phyloP scores from a whole-genome alignment of 2,329 filamentous ascomycete species.

The Drechslerella stenobrocha region DNA sequence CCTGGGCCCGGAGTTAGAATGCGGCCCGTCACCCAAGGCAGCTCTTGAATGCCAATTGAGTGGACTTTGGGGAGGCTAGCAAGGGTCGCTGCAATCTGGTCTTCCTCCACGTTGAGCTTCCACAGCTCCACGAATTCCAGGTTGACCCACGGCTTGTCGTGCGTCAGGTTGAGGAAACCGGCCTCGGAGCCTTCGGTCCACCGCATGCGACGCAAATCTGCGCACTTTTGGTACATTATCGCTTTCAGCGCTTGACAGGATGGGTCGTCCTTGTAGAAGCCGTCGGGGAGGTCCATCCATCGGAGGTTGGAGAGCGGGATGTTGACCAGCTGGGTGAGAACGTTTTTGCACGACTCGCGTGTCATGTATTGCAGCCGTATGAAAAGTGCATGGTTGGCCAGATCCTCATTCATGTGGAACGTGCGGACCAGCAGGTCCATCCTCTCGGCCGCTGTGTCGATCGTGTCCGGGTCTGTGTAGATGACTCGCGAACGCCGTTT shows the following conservation, averaged over 20 bases:
- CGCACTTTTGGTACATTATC: slow-evolving; percentile 80
- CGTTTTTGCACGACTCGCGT: slow-evolving; percentile 79
- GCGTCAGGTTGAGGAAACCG: slow-evolving; percentile 71
- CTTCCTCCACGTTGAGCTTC: slow-evolving; percentile 70
- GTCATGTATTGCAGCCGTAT: slow-evolving; percentile 95
- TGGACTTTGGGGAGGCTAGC: slow-evolving; percentile 68
- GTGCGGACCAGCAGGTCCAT: slow-evolving; percentile 79
- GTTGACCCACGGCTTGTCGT: slow-evolving; percentile 68
- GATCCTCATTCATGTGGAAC: slow-evolving; percentile 72
- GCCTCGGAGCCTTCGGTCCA: slow-evolving; percentile 78
- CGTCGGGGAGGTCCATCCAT: slow-evolving; percentile 88
- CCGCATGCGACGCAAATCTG: slow-evolving; percentile 83
- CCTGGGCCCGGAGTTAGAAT: slow-evolving; percentile 70
- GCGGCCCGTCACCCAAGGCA: slow-evolving; percentile 72
- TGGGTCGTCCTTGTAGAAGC: slow-evolving; percentile 79
- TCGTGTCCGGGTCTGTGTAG: slow-evolving; percentile 71
- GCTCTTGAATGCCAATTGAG: slow-evolving; percentile 73
- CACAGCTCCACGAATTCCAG: slow-evolving; percentile 74
- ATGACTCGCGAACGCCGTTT: slow-evolving; percentile 73
- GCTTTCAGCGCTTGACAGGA: slow-evolving; percentile 74
- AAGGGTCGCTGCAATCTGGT: slow-evolving; percentile 71
- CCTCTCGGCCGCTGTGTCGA: slow-evolving; percentile 75
- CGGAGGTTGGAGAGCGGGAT: slow-evolving; percentile 75
- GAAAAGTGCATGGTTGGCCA: slow-evolving; percentile 73
- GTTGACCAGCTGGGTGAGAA: slow-evolving; percentile 81